phyloP scores from a whole-genome alignment of 176 grass and related monocot genomes.

The Paspalum notatum region DNA sequence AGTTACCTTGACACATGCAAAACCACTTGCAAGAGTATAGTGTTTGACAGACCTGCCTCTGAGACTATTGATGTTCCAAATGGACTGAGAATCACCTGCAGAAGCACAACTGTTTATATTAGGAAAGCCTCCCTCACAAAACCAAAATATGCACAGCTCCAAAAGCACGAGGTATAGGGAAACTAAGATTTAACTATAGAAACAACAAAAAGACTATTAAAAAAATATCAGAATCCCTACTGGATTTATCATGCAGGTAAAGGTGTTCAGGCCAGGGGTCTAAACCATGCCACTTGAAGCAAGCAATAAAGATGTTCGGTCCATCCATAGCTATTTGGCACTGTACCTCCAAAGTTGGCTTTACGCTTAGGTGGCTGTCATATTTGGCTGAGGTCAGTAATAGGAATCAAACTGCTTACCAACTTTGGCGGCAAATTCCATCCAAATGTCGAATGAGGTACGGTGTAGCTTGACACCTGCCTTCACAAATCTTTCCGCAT shows the following conservation, averaged over 20 bases:
- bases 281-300: background rate
- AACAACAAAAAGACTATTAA: conserved; percentile 12
- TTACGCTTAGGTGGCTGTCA: background rate
- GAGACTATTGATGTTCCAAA: conserved; percentile 86
- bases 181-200: conserved; percentile 23
- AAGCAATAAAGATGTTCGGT: background rate
- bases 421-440: conserved; percentile 89
- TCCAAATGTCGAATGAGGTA: conserved; percentile 88
- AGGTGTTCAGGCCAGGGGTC: background rate
- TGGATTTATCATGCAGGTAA: conserved; percentile 16
- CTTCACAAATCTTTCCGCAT: conserved; percentile 72
- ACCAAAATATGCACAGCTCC: conserved; percentile 1
- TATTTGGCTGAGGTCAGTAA: background rate
- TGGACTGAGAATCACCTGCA: conserved; percentile 84
- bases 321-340: conserved; percentile 10
- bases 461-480: conserved; percentile 78
- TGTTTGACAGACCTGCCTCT: conserved; percentile 79
- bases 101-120: conserved; percentile 39
- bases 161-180: conserved; percentile 15
- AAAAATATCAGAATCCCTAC: background rate
- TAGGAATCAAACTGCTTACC: conserved; percentile 56
- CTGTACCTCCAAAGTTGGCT: conserved; percentile 25
- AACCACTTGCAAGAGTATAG: conserved; percentile 64
- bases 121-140: conserved; percentile 22
- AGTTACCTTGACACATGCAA: conserved; percentile 91